Percentiles rank a stretch among this genome's conserved stretches.
Conservation (phyloP, 2,329 filamentous ascomycete species). For the Sporothrix brunneoviolacea region DNA sequence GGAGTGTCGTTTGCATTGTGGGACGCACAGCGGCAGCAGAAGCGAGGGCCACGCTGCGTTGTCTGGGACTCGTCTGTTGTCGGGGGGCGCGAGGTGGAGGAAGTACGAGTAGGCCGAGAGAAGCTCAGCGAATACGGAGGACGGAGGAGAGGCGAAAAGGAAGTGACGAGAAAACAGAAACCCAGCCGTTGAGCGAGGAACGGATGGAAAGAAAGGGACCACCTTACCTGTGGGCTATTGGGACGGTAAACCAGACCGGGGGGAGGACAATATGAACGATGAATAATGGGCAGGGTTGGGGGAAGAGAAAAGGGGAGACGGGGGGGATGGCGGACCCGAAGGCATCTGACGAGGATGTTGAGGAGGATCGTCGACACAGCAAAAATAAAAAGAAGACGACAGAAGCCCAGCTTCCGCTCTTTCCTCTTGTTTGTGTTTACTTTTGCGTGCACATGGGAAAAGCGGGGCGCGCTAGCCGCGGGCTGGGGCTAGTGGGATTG, state of each 20-base stretch:
- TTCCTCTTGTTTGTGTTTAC: too few species aligned
- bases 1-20: slow-evolving; percentile 25
- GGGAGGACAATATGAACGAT: too few species aligned
- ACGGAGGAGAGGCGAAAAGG: background rate
- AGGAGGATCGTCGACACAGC: too few species aligned
- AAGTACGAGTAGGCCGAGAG: too few species aligned
- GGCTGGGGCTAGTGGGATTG: background rate
- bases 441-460: background rate
- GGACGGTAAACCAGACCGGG: background rate
- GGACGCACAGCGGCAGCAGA: slow-evolving; percentile 4
- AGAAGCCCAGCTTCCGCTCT: too few species aligned
- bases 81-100: too few species aligned
- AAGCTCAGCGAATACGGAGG: too few species aligned
- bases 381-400: too few species aligned
- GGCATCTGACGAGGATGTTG: too few species aligned
- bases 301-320: background rate
- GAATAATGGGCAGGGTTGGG: background rate
- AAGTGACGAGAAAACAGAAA: background rate
- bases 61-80: background rate
- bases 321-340: background rate
- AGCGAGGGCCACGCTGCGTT: slow-evolving; percentile 4
- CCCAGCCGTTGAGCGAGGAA: slow-evolving; percentile 1
- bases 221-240: slow-evolving; percentile 8
- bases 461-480: slow-evolving; percentile 8
- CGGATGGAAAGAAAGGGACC: background rate